A percentile compares a stretch with the other conserved stretches of the same genome.
Evolutionary conservation across 192 early-diverging fungal species (phyloP).

Genomic region (Backusella tuberculispora): DNA sequence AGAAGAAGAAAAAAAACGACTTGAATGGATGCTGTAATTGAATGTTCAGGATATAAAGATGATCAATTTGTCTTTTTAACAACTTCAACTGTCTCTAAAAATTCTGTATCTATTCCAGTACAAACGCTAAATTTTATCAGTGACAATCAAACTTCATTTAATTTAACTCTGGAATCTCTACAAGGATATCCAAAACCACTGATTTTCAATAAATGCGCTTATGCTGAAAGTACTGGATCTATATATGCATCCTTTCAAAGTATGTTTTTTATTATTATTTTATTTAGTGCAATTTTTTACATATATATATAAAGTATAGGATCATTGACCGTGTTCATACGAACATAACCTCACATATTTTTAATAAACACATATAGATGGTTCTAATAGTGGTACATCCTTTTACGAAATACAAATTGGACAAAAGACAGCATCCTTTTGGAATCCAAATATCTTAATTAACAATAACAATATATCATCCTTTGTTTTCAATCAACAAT

Average conservation of each 20-base stretch:
- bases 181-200: background rate
- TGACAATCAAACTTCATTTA: background rate
- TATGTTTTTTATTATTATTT: background rate
- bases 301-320: background rate
- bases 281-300: background rate
- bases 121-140: background rate
- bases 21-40: background rate
- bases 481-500: background rate
- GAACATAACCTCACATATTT: background rate
- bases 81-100: background rate
- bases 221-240: background rate
- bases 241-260: slow-evolving; percentile 3
- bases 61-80: slow-evolving; percentile 7
- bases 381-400: background rate
- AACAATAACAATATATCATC: background rate
- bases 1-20: background rate
- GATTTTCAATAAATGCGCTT: background rate
- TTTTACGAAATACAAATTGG: background rate
- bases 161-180: slow-evolving; percentile 13
- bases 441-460: background rate
- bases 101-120: background rate
- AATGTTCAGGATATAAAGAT: slow-evolving; percentile 7
- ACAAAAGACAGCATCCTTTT: background rate
- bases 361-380: background rate
- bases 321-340: no score